Conservation (phyloP, 2,329 filamentous ascomycete species). For the Calonectria ilicicola region DNA sequence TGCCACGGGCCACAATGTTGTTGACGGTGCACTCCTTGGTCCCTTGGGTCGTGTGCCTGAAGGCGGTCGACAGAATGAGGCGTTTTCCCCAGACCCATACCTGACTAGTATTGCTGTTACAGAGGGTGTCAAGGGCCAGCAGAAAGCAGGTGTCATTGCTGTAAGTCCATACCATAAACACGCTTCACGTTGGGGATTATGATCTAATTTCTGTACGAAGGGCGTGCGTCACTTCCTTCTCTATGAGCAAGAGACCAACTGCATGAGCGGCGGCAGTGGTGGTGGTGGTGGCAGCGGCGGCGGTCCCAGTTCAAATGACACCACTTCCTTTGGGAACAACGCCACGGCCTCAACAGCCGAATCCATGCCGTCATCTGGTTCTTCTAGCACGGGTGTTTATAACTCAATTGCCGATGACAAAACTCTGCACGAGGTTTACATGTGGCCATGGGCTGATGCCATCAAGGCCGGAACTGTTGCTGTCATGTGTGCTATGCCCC, state of each 20-base stretch:
- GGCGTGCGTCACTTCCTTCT: background rate
- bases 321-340: background rate
- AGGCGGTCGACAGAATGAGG: conserved; percentile 90
- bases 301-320: background rate
- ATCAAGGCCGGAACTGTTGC: background rate
- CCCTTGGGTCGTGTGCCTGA: background rate
- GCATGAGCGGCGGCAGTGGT: background rate
- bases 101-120: conserved; percentile 82
- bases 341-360: background rate
- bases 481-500: background rate
- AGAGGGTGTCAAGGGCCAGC: conserved; percentile 78
- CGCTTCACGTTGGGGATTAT: too few species aligned
- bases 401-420: background rate
- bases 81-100: conserved; percentile 86
- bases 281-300: background rate
- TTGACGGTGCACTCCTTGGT: background rate
- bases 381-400: background rate
- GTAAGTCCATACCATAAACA: background rate
- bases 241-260: background rate
- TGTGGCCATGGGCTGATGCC: background rate
- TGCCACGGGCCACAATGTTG: background rate
- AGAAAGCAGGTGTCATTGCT: conserved; percentile 54
- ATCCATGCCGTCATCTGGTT: background rate
- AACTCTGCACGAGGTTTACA: background rate
- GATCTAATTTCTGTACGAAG: background rate